Evolutionary conservation across 805 yeast genomes (phyloP).

Genomic region (Candida quercuum): DNA sequence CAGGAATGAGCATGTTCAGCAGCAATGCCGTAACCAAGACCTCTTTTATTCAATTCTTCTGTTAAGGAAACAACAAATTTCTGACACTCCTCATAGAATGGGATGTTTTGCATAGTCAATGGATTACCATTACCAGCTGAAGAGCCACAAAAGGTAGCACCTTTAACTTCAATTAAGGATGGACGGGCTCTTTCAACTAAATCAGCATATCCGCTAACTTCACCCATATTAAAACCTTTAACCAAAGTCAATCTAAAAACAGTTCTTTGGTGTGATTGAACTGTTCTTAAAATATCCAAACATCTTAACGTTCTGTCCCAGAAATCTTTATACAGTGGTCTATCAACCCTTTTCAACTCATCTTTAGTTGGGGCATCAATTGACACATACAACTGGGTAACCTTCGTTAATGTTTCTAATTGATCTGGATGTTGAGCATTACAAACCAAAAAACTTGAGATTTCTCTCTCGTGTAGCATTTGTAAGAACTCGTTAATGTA

Average conservation of each 20-base stretch:
- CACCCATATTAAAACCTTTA: slow-evolving; percentile 87
- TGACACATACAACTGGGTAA: slow-evolving; percentile 87
- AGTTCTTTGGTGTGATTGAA: slow-evolving; percentile 79
- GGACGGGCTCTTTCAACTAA: slow-evolving; percentile 79
- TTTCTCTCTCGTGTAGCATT: slow-evolving; percentile 73
- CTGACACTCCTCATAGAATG: slow-evolving; percentile 87
- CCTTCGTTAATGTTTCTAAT: slow-evolving; percentile 60
- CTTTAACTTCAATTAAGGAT: slow-evolving; percentile 86
- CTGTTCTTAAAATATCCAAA: slow-evolving; percentile 68
- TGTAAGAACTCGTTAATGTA: slow-evolving; percentile 80
- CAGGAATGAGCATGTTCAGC: slow-evolving; percentile 96
- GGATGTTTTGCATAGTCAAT: slow-evolving; percentile 91
- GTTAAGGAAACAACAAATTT: slow-evolving; percentile 62
- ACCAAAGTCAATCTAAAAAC: slow-evolving; percentile 88
- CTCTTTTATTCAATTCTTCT: slow-evolving; percentile 57
- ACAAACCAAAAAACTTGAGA: slow-evolving; percentile 86
- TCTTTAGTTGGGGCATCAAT: slow-evolving; percentile 89
- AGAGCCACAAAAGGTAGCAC: slow-evolving; percentile 94
- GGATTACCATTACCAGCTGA: slow-evolving; percentile 81
- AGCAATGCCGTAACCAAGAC: slow-evolving; percentile 73
- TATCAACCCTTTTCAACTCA: slow-evolving; percentile 75
- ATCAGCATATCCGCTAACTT: slow-evolving; percentile 77
- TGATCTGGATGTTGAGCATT: slow-evolving; percentile 95
- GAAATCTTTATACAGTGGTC: slow-evolving; percentile 85
- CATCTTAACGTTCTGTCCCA: slow-evolving; percentile 87